Evolutionary conservation across 1,284 basidiomycete genomes (phyloP).

Genomic region (Hemileia vastatrix): DNA sequence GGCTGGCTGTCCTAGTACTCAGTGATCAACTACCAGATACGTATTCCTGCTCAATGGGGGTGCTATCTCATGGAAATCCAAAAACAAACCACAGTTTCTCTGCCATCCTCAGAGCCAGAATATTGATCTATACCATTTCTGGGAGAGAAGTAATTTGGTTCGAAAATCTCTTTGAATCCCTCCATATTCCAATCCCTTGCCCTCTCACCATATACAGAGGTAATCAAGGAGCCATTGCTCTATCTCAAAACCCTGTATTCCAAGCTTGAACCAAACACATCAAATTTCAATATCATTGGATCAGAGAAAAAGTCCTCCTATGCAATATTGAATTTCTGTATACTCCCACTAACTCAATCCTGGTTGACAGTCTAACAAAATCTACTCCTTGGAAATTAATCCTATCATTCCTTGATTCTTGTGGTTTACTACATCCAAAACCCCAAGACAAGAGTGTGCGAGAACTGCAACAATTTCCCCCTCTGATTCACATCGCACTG

Average conservation of each 20-base stretch:
- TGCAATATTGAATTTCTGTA: slow-evolving; percentile 40
- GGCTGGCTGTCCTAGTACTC: slow-evolving; percentile 39
- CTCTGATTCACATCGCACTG: no score
- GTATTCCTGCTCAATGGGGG: slow-evolving; percentile 39
- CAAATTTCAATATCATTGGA: no score
- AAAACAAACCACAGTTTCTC: slow-evolving; percentile 45
- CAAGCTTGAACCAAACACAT: slow-evolving; percentile 32
- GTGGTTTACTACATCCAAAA: no score
- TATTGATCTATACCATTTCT: slow-evolving; percentile 50
- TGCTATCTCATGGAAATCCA: slow-evolving; percentile 46
- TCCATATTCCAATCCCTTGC: no score
- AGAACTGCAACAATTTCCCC: no score
- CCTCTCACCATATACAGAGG: slow-evolving; percentile 30
- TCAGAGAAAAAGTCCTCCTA: no score
- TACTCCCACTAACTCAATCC: slow-evolving; percentile 35
- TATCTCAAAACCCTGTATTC: slow-evolving; percentile 30
- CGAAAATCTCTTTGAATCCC: no score
- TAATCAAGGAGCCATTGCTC: no score
- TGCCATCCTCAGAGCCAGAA: slow-evolving; percentile 47
- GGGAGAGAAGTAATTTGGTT: slow-evolving; percentile 47
- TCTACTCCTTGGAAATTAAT: no score
- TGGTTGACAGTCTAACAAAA: no score
- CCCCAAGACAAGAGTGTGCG: no score
- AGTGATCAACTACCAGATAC: slow-evolving; percentile 46
- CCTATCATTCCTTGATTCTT: no score